phyloP scores from a whole-genome alignment of 2,329 filamentous ascomycete species.

The Aspergillus neotritici region DNA sequence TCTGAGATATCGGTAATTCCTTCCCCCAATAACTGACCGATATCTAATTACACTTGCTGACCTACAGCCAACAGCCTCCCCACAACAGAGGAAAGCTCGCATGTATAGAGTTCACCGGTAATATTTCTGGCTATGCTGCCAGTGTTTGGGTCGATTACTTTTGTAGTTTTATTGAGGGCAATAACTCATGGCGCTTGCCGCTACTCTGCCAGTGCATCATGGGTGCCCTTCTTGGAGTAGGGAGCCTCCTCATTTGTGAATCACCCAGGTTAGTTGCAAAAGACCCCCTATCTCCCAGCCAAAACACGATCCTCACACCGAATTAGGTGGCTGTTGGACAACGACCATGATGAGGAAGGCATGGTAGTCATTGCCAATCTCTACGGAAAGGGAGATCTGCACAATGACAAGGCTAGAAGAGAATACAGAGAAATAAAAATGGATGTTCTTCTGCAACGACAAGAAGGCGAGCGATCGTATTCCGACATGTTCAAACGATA shows the following conservation, averaged over 20 bases:
- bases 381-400: constrained; percentile 92
- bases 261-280: constrained; percentile 66
- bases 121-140: constrained; percentile 90
- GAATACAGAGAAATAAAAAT: constrained; percentile 99
- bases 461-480: constrained; percentile 91
- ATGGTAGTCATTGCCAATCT: constrained; percentile 98
- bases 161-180: constrained; percentile 78
- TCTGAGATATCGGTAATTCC: constrained; percentile 69
- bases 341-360: constrained; percentile 95
- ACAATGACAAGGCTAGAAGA: constrained; percentile 84
- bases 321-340: constrained; percentile 86
- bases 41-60: constrained; percentile 12
- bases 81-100: constrained; percentile 94
- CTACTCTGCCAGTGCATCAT: constrained; percentile 90
- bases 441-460: constrained; percentile 85
- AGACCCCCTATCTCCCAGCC: neutral
- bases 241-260: constrained; percentile 90
- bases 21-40: neutral
- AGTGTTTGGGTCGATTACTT: constrained; percentile 99
- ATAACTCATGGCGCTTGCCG: constrained; percentile 87
- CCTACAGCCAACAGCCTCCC: constrained; percentile 53
- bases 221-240: constrained; percentile 76
- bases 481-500: constrained; percentile 92
- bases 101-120: constrained; percentile 96
- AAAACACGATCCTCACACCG: constrained; percentile 4